Conservation (phyloP, 1,284 basidiomycete genomes). For the Cutaneotrichosporon dermatis region DNA sequence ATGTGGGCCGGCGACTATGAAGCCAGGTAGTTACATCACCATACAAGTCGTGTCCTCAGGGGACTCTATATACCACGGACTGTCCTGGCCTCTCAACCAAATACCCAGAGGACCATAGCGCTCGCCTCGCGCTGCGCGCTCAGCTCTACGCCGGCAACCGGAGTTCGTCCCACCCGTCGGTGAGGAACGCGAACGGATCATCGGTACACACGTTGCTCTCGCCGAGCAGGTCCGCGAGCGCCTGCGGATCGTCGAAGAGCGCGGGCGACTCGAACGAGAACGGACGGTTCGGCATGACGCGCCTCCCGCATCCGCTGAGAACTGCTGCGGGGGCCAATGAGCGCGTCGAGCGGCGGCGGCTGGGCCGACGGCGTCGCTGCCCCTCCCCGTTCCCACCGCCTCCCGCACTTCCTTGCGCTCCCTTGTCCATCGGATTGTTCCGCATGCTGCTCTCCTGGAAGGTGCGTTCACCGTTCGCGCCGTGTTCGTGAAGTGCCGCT, state of each 20-base stretch:
- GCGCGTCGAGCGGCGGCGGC: not conserved
- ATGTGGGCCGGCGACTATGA: too few species aligned
- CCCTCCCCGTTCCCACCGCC: too few species aligned
- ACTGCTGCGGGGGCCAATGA: not conserved
- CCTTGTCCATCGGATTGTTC: not conserved
- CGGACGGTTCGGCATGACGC: not conserved
- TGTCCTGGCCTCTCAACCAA: too few species aligned
- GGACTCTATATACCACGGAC: too few species aligned
- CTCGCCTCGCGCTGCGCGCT: too few species aligned
- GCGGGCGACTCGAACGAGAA: conserved; percentile 9
- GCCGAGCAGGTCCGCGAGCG: conserved; percentile 22
- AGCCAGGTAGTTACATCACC: too few species aligned
- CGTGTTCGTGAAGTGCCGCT: conserved; percentile 3
- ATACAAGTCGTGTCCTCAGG: too few species aligned
- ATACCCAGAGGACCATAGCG: too few species aligned
- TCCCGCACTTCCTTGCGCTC: not conserved
- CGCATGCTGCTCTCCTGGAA: conserved; percentile 6
- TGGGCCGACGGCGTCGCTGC: not conserved
- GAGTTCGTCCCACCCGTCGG: conserved; percentile 18
- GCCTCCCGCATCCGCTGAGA: not conserved
- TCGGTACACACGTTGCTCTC: conserved; percentile 22
- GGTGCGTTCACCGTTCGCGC: not conserved
- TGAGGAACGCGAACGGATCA: conserved; percentile 27
- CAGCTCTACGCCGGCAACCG: not conserved
- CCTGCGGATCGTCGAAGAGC: conserved; percentile 20